Percentiles rank a stretch among this genome's conserved stretches.
These are phyloP conservation scores for Posidonia australis DNA, from an alignment of 106 monocot genomes.

Conservation along the genomic window DNA sequence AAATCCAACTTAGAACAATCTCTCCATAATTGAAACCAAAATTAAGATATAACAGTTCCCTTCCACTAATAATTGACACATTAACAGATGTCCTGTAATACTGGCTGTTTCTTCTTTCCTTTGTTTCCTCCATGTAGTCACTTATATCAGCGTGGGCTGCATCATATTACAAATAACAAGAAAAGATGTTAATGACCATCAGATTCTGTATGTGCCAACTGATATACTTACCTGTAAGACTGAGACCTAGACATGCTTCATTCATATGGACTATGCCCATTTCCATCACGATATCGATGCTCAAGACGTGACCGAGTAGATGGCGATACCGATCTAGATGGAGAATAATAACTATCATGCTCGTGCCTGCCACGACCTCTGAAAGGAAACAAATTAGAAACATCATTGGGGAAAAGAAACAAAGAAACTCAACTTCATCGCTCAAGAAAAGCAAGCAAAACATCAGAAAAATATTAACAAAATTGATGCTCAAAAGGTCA, in stretches of 20 bases:
- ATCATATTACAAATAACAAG: background rate
- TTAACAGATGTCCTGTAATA: too few relatives aligned
- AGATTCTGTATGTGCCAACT: background rate
- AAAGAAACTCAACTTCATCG: background rate
- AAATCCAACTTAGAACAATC: too few relatives aligned
- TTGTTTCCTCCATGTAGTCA: background rate
- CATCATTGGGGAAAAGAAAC: background rate
- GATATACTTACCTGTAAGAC: conserved; percentile 3
- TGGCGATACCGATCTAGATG: background rate
- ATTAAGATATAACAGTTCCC: too few relatives aligned
- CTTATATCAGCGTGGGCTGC: background rate
- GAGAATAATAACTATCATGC: conserved; percentile 2
- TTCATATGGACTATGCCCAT: background rate
- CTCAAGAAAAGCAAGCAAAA: too few relatives aligned
- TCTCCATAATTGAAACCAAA: too few relatives aligned
- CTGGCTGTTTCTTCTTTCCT: too few relatives aligned
- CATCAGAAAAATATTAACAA: too few relatives aligned
- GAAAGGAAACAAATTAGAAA: background rate
- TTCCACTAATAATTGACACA: too few relatives aligned
- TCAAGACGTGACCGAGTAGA: background rate
- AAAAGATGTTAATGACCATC: background rate
- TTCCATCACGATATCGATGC: background rate
- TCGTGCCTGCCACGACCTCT: background rate
- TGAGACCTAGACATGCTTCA: background rate
- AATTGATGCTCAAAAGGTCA: too few relatives aligned